phyloP scores from a whole-genome alignment of 192 early-diverging fungal species.

The Podila epigama region DNA sequence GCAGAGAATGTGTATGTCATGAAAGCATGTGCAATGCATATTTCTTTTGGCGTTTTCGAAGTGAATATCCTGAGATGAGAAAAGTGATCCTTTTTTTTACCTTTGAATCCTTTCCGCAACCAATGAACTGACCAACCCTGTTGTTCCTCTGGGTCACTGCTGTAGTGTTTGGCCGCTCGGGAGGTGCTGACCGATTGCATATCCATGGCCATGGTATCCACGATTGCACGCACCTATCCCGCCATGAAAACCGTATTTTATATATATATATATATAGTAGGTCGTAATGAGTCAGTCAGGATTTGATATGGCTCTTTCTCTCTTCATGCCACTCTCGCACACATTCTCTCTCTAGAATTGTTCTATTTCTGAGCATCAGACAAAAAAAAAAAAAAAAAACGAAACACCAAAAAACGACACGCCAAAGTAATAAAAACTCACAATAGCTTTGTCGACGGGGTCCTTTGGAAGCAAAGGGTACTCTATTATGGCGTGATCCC shows the following conservation, averaged over 20 bases:
- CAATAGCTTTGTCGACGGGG: slow-evolving; percentile 63
- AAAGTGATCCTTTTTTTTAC: slow-evolving; percentile 48
- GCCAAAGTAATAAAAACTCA: slow-evolving; percentile 21
- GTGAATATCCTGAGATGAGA: no score
- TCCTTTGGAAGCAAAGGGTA: slow-evolving; percentile 79
- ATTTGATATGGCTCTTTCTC: no score
- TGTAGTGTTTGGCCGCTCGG: slow-evolving; percentile 66
- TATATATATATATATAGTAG: background rate
- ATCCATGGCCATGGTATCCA: slow-evolving; percentile 75
- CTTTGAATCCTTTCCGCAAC: slow-evolving; percentile 64
- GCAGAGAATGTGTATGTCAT: no score
- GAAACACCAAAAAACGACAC: no score
- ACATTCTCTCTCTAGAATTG: no score
- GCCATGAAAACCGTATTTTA: background rate
- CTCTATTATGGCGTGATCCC: no score
- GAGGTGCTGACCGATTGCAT: slow-evolving; percentile 89
- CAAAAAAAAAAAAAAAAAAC: no score
- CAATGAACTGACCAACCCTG: slow-evolving; percentile 66
- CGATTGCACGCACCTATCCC: slow-evolving; percentile 71
- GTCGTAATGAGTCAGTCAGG: no score
- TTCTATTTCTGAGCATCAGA: no score
- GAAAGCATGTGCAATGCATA: no score
- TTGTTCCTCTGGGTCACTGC: slow-evolving; percentile 48
- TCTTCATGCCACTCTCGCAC: no score
- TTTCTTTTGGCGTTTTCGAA: no score